Evolutionary conservation across 805 yeast genomes (phyloP), one percentile per base, ranked within the genome.

Genomic region (Millerozyma miso): DNA sequence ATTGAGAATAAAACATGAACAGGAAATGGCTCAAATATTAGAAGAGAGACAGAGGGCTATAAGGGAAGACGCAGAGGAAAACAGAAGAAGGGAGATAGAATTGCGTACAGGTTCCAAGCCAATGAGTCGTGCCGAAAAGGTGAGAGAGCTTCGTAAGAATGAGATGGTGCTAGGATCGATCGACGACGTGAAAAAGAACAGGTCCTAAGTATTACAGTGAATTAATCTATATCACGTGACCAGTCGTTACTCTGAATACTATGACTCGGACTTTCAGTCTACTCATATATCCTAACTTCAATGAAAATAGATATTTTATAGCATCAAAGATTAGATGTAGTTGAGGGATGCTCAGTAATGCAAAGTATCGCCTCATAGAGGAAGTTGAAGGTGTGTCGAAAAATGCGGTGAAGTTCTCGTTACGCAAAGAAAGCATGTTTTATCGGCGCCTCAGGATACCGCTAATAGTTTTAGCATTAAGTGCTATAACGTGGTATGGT

Each of bases 41-140:
- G 67, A 69, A 18, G 81, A 82, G n/a, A 77, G 76, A 46, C 85
- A 80, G 50, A 71, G 69, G 51, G 95, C 96, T n/a, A 71, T 78
- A 47, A 69, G 73, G 49, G 96, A 86, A 55, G 97, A 90, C 62
- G 63, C 71, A 37, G 77, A 73, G 47, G 69, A 60, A 29, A 77
- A 70, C 47, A 67, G 76, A 58, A 62, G 63, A 57, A 62, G 70
- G 49, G 82, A 78, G 46, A 58, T 67, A 34, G 77, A 73, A 52
- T 61, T 68, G 42, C 62, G 70, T 55, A 69, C 70, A 38, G 77
- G 72, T 43, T 56, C 63, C 49, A 76, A 58, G 52, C 62, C 69
- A 32, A 52, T 65, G 65, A 62, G 81, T 45, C 59, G 76, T 46
- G 64, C 68, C 17, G 78, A 81, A 53, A 70, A 70, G 47, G 54